Evolutionary conservation across 1,284 basidiomycete genomes (phyloP).

Genomic region (Moesziomyces globuligerus): DNA sequence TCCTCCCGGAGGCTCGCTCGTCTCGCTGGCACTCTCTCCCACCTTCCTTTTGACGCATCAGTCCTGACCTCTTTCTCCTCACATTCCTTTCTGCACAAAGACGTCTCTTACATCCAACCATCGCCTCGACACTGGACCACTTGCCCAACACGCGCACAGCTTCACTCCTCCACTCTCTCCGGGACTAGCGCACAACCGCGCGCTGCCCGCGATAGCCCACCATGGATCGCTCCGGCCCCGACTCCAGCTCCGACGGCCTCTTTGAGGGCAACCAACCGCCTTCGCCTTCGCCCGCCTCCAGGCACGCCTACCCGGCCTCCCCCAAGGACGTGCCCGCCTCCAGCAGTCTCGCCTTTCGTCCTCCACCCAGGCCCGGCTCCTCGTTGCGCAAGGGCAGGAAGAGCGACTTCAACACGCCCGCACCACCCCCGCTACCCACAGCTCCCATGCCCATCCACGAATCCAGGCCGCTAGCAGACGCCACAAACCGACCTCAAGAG

Average conservation of each 20-base stretch:
- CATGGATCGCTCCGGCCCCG: slow-evolving; percentile 38
- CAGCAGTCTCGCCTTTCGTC: slow-evolving; percentile 44
- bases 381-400: slow-evolving; percentile 48
- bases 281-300: slow-evolving; percentile 42
- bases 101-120: too few species aligned
- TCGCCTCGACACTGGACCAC: too few species aligned
- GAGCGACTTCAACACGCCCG: slow-evolving; percentile 50
- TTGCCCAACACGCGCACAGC: too few species aligned
- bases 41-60: background rate
- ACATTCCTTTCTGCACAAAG: too few species aligned
- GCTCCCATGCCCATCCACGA: slow-evolving; percentile 28
- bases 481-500: too few species aligned
- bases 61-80: too few species aligned
- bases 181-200: slow-evolving; percentile 12
- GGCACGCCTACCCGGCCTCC: slow-evolving; percentile 29
- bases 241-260: slow-evolving; percentile 47
- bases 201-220: slow-evolving; percentile 1
- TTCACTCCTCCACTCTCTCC: slow-evolving; percentile 7
- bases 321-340: slow-evolving; percentile 40
- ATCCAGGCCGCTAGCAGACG: slow-evolving; percentile 20
- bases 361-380: slow-evolving; percentile 49
- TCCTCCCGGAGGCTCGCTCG: too few species aligned
- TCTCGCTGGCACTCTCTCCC: too few species aligned
- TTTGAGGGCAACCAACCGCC: slow-evolving; percentile 45
- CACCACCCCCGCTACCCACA: slow-evolving; percentile 39